These are phyloP conservation scores for Fusarium sp. DNA, from an alignment of 2,329 filamentous ascomycete species.

Conservation along the genomic window DNA sequence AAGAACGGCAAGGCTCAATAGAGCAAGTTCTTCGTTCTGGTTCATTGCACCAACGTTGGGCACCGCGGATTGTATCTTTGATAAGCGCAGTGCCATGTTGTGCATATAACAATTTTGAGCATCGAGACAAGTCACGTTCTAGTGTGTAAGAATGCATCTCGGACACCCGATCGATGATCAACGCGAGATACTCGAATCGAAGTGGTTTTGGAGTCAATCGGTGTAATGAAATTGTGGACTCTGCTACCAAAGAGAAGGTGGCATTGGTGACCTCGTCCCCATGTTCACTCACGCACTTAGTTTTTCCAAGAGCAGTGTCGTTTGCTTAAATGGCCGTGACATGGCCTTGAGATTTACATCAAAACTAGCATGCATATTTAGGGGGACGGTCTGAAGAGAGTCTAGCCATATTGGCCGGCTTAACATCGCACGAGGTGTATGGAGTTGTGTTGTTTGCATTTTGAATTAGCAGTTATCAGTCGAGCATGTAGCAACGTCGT, in stretches of 20 bases:
- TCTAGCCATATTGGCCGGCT: slow-evolving; percentile 11
- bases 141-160: background rate
- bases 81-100: slow-evolving; percentile 5
- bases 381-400: slow-evolving; percentile 22
- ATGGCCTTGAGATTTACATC: slow-evolving; percentile 22
- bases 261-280: slow-evolving; percentile 25
- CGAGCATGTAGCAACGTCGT: slow-evolving; percentile 21
- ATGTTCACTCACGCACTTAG: slow-evolving; percentile 32
- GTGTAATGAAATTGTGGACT: slow-evolving; percentile 4
- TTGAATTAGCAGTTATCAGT: slow-evolving; percentile 34
- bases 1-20: slow-evolving; percentile 66
- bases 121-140: slow-evolving; percentile 7
- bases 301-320: slow-evolving; percentile 25
- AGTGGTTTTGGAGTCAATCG: background rate
- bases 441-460: slow-evolving; percentile 29
- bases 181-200: background rate
- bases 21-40: slow-evolving; percentile 31
- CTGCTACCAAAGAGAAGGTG: slow-evolving; percentile 7
- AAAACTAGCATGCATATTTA: slow-evolving; percentile 34
- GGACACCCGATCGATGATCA: slow-evolving; percentile 5
- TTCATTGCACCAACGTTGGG: slow-evolving; percentile 3
- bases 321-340: slow-evolving; percentile 32
- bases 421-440: slow-evolving; percentile 26
- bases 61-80: background rate
- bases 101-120: slow-evolving; percentile 7